Evolutionary conservation across 2,329 filamentous ascomycete species (phyloP), one percentile per base, ranked within the genome.

Genomic region (Fusarium robinianum): DNA sequence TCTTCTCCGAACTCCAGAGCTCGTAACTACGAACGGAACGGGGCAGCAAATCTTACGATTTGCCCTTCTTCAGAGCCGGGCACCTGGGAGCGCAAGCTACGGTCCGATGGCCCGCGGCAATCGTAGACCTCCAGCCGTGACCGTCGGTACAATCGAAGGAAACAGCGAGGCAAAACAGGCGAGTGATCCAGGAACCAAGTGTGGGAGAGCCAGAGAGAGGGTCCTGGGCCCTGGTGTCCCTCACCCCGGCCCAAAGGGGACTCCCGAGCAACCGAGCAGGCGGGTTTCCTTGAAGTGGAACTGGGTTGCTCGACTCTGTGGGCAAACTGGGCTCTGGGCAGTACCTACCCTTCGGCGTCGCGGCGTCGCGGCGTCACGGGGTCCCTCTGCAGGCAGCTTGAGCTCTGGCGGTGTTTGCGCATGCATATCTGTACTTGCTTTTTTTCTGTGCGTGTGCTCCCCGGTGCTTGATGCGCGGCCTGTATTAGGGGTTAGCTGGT

Each of bases 171-270:
- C n/a, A n/a, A n/a, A n/a, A n/a, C n/a, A n/a, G n/a, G n/a, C n/a
- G n/a, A n/a, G n/a, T n/a, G n/a, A n/a, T n/a, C n/a, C n/a, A n/a
- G n/a, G n/a, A n/a, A n/a, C n/a, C n/a, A n/a, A n/a, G n/a, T n/a
- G n/a, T n/a, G n/a, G n/a, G n/a, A n/a, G n/a, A n/a, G n/a, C n/a
- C n/a, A n/a, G n/a, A n/a, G n/a, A n/a, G n/a, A n/a, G n/a, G n/a
- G n/a, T n/a, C n/a, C n/a, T n/a, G n/a, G n/a, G n/a, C n/a, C n/a
- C n/a, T n/a, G n/a, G n/a, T n/a, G n/a, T n/a, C n/a, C n/a, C n/a
- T n/a, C 8, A 18, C 52, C 53, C 57, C 57, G 55, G 57, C 33
- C 53, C 37, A 60, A 60, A 48, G 55, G 57, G 57, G 43, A 41
- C 46, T 42, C 41, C 43, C 34, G 42, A 53, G 25, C 42, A 53